Percentiles rank a stretch among this genome's conserved stretches.
Evolutionary conservation across 2,329 filamentous ascomycete species (phyloP).

Genomic region (Trichoderma polysporum): DNA sequence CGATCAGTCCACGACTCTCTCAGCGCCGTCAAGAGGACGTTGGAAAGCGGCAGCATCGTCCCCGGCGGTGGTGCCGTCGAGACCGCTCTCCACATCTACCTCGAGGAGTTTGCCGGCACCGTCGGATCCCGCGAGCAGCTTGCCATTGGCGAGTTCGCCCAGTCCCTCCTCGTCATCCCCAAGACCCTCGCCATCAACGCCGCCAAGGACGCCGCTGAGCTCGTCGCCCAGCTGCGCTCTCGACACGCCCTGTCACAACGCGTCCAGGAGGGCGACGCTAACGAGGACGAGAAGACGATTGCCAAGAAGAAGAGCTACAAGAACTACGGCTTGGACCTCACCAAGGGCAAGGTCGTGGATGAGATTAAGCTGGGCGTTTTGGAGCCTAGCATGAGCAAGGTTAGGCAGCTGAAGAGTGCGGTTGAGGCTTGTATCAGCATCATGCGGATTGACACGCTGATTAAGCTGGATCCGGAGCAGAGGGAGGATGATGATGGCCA

Average conservation of each 20-base stretch:
- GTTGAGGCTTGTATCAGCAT: conserved; percentile 98
- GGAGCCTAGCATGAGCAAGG: conserved; percentile 97
- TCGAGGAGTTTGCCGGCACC: conserved; percentile 97
- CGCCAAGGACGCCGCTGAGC: conserved; percentile 91
- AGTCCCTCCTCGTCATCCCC: conserved; percentile 89
- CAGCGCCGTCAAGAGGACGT: conserved; percentile 92
- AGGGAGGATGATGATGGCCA: conserved; percentile 76
- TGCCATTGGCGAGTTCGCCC: conserved; percentile 95
- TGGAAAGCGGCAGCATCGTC: conserved; percentile 95
- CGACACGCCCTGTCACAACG: conserved; percentile 93
- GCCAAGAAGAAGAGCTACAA: conserved; percentile 96
- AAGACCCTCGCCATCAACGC: conserved; percentile 97
- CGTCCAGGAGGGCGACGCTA: conserved; percentile 78
- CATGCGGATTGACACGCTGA: conserved; percentile 98
- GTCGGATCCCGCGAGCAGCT: conserved; percentile 96
- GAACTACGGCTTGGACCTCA: conserved; percentile 94
- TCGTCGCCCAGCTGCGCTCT: conserved; percentile 92
- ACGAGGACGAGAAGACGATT: conserved; percentile 83
- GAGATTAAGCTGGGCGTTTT: conserved; percentile 92
- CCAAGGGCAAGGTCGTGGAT: conserved; percentile 86
- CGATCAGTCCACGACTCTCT: conserved; percentile 95
- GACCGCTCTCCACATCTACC: conserved; percentile 98
- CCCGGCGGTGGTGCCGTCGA: conserved; percentile 95
- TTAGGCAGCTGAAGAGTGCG: conserved; percentile 96
- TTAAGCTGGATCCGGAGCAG: conserved; percentile 93